These are phyloP conservation scores for Fusarium poae DNA, from an alignment of 2,329 filamentous ascomycete species.

Conservation along the genomic window DNA sequence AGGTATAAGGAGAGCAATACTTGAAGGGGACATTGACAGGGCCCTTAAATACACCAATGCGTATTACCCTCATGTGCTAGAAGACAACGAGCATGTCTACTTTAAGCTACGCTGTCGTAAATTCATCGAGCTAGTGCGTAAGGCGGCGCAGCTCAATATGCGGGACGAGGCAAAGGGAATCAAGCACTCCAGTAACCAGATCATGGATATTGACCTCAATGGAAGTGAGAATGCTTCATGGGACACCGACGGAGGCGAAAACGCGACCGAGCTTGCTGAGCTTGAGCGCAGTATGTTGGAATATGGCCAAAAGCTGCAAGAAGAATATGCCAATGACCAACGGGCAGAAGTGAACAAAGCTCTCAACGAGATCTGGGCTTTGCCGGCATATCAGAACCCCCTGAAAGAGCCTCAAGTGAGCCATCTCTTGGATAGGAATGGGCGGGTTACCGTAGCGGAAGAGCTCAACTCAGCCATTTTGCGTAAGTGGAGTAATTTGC, in stretches of 20 bases:
- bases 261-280: conserved; percentile 53
- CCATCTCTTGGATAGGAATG: conserved; percentile 80
- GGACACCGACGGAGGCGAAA: conserved; percentile 64
- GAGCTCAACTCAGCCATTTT: conserved; percentile 94
- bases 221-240: conserved; percentile 56
- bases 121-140: conserved; percentile 94
- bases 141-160: conserved; percentile 74
- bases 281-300: conserved; percentile 77
- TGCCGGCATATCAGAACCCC: conserved; percentile 89
- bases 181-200: conserved; percentile 58
- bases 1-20: conserved; percentile 88
- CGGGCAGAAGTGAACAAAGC: conserved; percentile 78
- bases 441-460: conserved; percentile 85
- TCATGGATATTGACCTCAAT: conserved; percentile 69
- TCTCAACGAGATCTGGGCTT: conserved; percentile 86
- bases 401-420: conserved; percentile 79
- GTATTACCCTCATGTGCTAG: conserved; percentile 84
- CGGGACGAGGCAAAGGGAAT: conserved; percentile 60
- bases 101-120: conserved; percentile 91
- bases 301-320: conserved; percentile 83
- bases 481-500: conserved; percentile 66
- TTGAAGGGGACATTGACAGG: conserved; percentile 92
- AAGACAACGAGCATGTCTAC: conserved; percentile 84
- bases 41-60: conserved; percentile 84
- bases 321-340: conserved; percentile 80